phyloP scores from a whole-genome alignment of 192 early-diverging fungal species.

The Lobosporangium transversale region DNA sequence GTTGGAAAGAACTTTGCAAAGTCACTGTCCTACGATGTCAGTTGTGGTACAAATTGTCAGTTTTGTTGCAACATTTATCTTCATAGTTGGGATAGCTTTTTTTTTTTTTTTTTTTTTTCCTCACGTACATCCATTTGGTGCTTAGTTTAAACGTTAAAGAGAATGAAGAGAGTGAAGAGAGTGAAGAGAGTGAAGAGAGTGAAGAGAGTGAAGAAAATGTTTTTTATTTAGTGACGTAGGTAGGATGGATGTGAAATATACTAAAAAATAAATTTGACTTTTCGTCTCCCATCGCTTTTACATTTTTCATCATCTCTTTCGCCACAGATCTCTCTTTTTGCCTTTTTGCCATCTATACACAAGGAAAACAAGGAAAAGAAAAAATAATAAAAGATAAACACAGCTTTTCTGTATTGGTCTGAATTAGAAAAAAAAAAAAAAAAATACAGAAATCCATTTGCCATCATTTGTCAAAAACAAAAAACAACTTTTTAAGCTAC shows the following conservation, averaged over 20 bases:
- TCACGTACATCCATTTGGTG: neutral
- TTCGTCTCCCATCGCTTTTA: too few species aligned
- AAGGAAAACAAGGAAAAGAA: neutral
- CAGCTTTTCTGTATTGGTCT: too few species aligned
- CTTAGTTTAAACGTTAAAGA: neutral
- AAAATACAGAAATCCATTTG: too few species aligned
- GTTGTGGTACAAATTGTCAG: too few species aligned
- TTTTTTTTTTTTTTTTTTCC: neutral
- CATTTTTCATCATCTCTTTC: neutral
- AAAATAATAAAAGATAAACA: neutral
- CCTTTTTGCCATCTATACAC: neutral
- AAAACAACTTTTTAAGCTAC: too few species aligned
- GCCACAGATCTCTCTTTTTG: neutral
- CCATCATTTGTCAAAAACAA: too few species aligned
- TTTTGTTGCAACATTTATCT: neutral
- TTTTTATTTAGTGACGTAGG: too few species aligned
- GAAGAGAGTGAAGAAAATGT: too few species aligned
- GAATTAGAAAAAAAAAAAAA: too few species aligned
- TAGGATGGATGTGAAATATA: too few species aligned
- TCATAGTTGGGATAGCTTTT: neutral
- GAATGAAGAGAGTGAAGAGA: too few species aligned
- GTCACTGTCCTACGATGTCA: conserved; percentile 52
- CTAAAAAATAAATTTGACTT: neutral
- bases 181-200: too few species aligned
- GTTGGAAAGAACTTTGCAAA: conserved; percentile 58